Evolutionary conservation across 2,329 filamentous ascomycete species (phyloP), one percentile per base, ranked within the genome.

Genomic region (Aphanocladium album): DNA sequence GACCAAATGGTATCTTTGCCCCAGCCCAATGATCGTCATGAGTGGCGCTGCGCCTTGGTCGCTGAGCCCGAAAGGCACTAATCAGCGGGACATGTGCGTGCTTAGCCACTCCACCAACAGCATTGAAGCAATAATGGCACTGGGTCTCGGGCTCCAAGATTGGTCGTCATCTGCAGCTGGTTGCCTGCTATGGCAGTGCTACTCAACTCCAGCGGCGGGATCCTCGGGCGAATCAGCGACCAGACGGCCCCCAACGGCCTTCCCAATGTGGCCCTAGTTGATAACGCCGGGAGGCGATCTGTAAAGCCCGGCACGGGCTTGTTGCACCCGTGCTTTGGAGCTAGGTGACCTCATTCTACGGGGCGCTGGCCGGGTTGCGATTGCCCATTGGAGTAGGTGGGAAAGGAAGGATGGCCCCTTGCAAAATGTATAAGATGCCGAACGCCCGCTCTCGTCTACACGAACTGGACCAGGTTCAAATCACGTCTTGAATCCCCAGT

Each of bases 301-400:
- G 49, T 41, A 17, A 23, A 45, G 57, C 30, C 57, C 39, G 45
- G 46, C 11, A 35, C n/a, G 49, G 41, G 12, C 41, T 4, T 9
- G 23, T 46, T n/a, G n/a, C n/a, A 51, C 25, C 54, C 56, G 47
- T 60, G 12, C 14, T 37, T 39, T 27, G 37, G 47, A 35, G 47
- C 27, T 21, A 16, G 50, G 41, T 49, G 57, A 47, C 50, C 49
- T 54, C 57, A 60, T 54, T n/a, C 5, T 21, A 49, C 41, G 41
- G 57, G 30, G 39, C 11, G n/a, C 16, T 17, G 12, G 30, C n/a
- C 25, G 30, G 41, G 21, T 41, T 23, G 12, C 39, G 27, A 19
- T 39, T 30, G 21, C 57, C 37, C 43, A n/a, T 54, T 60, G 23
- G 17, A 60, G 57, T 16, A 60, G 57, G 57, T 60, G 50, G 21